These are phyloP conservation scores for Mycena rebaudengoi DNA, from an alignment of 768 basidiomycete species.

Conservation along the genomic window DNA sequence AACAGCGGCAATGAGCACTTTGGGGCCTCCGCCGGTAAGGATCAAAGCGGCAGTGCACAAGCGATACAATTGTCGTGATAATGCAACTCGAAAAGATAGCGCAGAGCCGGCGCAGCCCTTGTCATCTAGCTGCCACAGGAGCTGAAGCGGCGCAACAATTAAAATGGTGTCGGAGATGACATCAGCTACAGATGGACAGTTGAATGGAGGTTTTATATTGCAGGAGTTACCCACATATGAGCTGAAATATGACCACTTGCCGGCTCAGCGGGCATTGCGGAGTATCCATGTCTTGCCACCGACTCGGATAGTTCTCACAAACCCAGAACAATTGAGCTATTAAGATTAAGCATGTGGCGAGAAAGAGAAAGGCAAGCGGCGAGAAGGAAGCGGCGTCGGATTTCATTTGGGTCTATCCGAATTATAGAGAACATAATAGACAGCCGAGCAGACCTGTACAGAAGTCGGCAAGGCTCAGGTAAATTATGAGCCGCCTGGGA, in stretches of 20 bases:
- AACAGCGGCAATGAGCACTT: slow-evolving; percentile 39
- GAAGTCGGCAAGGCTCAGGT: background rate
- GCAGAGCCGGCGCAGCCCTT: slow-evolving; percentile 7
- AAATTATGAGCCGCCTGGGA: background rate
- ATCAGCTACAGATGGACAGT: background rate
- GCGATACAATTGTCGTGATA: slow-evolving; percentile 28
- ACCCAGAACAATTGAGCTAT: slow-evolving; percentile 4
- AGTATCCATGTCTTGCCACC: slow-evolving; percentile 12
- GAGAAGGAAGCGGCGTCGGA: slow-evolving; percentile 1
- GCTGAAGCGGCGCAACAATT: slow-evolving; percentile 5
- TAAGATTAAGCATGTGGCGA: background rate
- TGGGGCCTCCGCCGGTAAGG: slow-evolving; percentile 32
- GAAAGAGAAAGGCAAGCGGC: background rate
- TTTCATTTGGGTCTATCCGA: slow-evolving; percentile 4
- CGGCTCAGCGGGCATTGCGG: slow-evolving; percentile 20
- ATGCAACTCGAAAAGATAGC: slow-evolving; percentile 25
- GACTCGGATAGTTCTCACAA: background rate
- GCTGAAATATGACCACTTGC: slow-evolving; percentile 20
- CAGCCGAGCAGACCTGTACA: slow-evolving; percentile 10
- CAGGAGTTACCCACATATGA: slow-evolving; percentile 15
- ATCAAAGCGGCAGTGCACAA: slow-evolving; percentile 39
- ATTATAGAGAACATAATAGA: slow-evolving; percentile 13
- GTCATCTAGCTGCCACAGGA: slow-evolving; percentile 8
- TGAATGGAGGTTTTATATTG: background rate
- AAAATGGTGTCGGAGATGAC: slow-evolving; percentile 7